phyloP scores from a whole-genome alignment of 345 rosid species.

The Microthlaspi erraticum region DNA sequence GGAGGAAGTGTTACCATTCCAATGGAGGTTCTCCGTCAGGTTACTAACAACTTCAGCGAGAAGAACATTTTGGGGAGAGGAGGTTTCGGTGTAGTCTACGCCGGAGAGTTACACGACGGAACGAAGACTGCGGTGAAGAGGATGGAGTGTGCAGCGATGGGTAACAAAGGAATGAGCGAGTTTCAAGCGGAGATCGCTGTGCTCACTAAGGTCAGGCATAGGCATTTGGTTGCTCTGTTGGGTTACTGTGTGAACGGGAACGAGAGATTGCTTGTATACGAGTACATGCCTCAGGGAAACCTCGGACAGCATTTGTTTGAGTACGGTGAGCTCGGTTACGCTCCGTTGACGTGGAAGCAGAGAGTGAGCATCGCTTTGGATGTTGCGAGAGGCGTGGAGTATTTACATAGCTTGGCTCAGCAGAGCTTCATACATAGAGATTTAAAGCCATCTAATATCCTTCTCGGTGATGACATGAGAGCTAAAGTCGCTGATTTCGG shows the following conservation, averaged over 20 bases:
- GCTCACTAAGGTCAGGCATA: constrained; percentile 83
- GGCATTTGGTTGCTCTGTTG: constrained; percentile 84
- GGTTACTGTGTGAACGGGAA: constrained; percentile 80
- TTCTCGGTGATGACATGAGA: constrained; percentile 90
- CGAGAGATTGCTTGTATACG: constrained; percentile 84
- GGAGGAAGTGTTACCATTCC: constrained; percentile 71
- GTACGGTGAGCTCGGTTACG: constrained; percentile 50
- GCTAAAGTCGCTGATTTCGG: constrained; percentile 97
- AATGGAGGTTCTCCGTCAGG: constrained; percentile 69
- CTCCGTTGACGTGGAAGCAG: constrained; percentile 80
- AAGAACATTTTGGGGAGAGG: constrained; percentile 77
- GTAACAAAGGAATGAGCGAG: constrained; percentile 77
- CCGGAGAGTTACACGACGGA: constrained; percentile 86
- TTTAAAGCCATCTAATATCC: constrained; percentile 87
- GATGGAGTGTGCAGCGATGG: constrained; percentile 67
- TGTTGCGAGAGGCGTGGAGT: constrained; percentile 91
- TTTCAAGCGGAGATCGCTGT: constrained; percentile 90
- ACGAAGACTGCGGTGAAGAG: constrained; percentile 85
- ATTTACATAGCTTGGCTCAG: constrained; percentile 86
- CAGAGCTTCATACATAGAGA: constrained; percentile 94
- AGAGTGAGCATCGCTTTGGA: constrained; percentile 80
- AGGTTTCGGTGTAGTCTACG: constrained; percentile 89
- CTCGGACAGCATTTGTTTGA: constrained; percentile 80
- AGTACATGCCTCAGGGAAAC: constrained; percentile 92
- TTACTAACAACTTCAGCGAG: constrained; percentile 73